Conservation (phyloP, 495 filamentous ascomycete species). For the Cryomyces minteri region DNA sequence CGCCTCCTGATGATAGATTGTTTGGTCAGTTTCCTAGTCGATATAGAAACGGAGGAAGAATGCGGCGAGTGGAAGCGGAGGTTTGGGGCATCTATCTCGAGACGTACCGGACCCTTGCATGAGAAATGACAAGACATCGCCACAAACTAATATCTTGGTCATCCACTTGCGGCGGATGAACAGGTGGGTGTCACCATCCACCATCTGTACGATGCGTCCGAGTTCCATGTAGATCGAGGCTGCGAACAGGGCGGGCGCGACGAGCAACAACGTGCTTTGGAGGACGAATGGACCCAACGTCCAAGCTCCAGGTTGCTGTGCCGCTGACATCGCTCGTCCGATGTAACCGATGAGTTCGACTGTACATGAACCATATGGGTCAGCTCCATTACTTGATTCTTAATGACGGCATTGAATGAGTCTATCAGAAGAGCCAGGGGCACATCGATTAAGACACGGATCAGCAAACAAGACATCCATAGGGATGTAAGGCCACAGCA, state of each 20-base stretch:
- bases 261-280: constrained; percentile 10
- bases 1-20: constrained; percentile 12
- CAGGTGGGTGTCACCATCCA: constrained; percentile 25
- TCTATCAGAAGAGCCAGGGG: background rate
- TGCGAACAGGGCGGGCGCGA: constrained; percentile 23
- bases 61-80: too few species aligned
- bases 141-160: constrained; percentile 26
- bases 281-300: constrained; percentile 6
- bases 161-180: constrained; percentile 21
- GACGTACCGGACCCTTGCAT: constrained; percentile 20
- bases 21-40: background rate
- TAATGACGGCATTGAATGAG: too few species aligned
- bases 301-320: background rate
- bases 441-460: background rate
- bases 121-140: constrained; percentile 28
- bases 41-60: background rate
- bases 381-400: too few species aligned
- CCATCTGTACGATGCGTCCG: constrained; percentile 22
- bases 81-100: background rate
- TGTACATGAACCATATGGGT: background rate
- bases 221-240: constrained; percentile 29
- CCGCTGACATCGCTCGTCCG: background rate
- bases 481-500: too few species aligned
- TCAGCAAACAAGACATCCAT: background rate
- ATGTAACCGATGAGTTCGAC: constrained; percentile 5